phyloP scores from a whole-genome alignment of 2,329 filamentous ascomycete species.

The Cercospora brassicicola region DNA sequence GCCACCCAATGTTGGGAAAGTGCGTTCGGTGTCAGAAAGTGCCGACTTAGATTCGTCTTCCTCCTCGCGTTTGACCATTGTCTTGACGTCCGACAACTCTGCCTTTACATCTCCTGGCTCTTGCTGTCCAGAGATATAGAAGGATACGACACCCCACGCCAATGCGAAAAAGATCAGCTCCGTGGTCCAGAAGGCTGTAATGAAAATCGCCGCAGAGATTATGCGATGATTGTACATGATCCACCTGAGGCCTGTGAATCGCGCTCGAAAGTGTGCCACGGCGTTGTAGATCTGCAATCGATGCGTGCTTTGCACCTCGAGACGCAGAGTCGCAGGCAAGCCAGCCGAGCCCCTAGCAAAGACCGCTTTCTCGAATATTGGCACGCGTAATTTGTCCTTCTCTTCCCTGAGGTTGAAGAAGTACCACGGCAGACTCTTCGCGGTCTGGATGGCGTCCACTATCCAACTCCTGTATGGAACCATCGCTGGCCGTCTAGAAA shows the following conservation, averaged over 20 bases:
- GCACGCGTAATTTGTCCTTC: constrained; percentile 62
- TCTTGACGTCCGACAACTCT: constrained; percentile 22
- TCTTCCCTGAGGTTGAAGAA: constrained; percentile 66
- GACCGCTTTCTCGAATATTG: constrained; percentile 70
- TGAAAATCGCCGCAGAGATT: constrained; percentile 67
- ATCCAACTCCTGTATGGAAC: constrained; percentile 75
- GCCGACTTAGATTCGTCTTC: constrained; percentile 26
- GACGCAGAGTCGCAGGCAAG: constrained; percentile 55
- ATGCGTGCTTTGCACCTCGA: constrained; percentile 70
- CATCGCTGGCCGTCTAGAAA: constrained; percentile 71
- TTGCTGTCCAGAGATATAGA: constrained; percentile 38
- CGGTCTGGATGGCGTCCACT: constrained; percentile 60
- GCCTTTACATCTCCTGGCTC: constrained; percentile 19
- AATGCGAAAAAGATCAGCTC: constrained; percentile 67
- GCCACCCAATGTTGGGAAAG: constrained; percentile 50
- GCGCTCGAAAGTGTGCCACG: constrained; percentile 68
- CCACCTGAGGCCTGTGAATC: constrained; percentile 71
- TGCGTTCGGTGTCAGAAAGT: constrained; percentile 51
- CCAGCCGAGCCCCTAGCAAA: constrained; percentile 60
- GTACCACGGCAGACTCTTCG: constrained; percentile 68
- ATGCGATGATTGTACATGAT: constrained; percentile 83
- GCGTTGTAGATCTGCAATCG: constrained; percentile 73
- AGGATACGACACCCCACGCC: constrained; percentile 62
- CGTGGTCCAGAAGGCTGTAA: constrained; percentile 70
- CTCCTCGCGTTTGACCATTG: constrained; percentile 25